Conservation (phyloP, 176 grass and related monocot genomes). For the Oryza nivara region DNA sequence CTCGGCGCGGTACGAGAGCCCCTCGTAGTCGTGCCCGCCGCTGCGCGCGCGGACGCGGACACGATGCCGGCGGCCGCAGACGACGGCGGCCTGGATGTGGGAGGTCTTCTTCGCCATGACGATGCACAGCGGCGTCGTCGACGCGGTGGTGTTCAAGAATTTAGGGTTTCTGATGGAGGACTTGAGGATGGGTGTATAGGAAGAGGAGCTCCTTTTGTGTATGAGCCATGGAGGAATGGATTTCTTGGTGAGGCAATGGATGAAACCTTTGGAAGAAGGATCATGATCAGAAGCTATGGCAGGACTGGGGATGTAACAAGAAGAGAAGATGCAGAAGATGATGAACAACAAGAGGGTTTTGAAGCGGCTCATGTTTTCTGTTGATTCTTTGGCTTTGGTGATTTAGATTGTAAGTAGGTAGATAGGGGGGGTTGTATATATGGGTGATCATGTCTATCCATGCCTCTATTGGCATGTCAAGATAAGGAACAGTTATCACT, state of each 20-base stretch:
- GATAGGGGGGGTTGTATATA: neutral
- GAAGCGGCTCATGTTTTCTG: neutral
- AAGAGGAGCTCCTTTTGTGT: neutral
- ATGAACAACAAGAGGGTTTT: neutral
- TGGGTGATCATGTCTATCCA: neutral
- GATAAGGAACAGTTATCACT: neutral
- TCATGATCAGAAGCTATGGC: neutral
- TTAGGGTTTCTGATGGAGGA: neutral
- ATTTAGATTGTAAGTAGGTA: neutral
- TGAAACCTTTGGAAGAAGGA: neutral
- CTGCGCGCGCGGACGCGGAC: conserved; percentile 54
- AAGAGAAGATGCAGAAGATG: neutral
- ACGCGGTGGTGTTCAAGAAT: neutral
- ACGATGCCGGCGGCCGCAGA: conserved; percentile 40
- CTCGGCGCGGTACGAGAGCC: conserved; percentile 54
- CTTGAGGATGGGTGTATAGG: neutral
- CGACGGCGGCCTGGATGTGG: conserved; percentile 50
- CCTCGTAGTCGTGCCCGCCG: conserved; percentile 74
- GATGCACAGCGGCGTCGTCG: neutral
- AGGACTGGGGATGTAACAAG: neutral
- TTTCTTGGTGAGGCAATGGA: neutral
- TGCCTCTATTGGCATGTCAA: neutral
- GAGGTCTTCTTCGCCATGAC: neutral
- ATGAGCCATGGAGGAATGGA: neutral
- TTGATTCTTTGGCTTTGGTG: neutral